phyloP scores from a whole-genome alignment of 2,329 filamentous ascomycete species.

The Trichophyton rubrum region DNA sequence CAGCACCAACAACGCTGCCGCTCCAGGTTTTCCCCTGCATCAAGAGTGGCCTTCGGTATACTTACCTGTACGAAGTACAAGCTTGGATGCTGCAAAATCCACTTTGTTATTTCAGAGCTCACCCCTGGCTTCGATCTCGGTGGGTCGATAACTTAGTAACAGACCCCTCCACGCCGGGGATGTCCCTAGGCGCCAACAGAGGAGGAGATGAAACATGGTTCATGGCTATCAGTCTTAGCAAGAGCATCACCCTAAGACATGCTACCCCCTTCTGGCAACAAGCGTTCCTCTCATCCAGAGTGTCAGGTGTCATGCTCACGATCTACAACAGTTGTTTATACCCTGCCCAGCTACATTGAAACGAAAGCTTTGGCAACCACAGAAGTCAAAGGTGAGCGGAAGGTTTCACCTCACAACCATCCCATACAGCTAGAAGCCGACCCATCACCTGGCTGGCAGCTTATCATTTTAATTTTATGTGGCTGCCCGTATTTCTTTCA shows the following conservation, averaged over 20 bases:
- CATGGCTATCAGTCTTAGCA: slow-evolving; percentile 2
- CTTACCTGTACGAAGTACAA: not conserved
- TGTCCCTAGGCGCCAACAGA: not conserved
- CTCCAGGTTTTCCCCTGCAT: not conserved
- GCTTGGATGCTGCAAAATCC: not conserved
- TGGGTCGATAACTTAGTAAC: not conserved
- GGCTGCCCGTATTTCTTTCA: not conserved
- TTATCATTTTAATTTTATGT: not conserved
- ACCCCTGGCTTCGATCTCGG: not conserved
- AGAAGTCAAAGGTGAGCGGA: not conserved
- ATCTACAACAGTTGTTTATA: not conserved
- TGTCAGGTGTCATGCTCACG: not conserved
- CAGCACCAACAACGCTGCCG: not conserved
- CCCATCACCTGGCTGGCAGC: not conserved
- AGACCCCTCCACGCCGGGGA: too few relatives aligned
- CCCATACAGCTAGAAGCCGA: not conserved
- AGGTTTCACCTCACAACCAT: not conserved
- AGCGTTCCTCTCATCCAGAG: not conserved
- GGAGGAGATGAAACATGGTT: slow-evolving; percentile 1
- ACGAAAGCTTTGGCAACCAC: not conserved
- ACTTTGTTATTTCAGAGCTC: not conserved
- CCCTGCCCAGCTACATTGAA: not conserved
- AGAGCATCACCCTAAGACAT: not conserved
- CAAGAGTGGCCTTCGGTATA: not conserved
- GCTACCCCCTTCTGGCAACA: not conserved